Base-by-base conservation (phyloP, 768 basidiomycete species). In the Pisolithus orientalis region DNA sequence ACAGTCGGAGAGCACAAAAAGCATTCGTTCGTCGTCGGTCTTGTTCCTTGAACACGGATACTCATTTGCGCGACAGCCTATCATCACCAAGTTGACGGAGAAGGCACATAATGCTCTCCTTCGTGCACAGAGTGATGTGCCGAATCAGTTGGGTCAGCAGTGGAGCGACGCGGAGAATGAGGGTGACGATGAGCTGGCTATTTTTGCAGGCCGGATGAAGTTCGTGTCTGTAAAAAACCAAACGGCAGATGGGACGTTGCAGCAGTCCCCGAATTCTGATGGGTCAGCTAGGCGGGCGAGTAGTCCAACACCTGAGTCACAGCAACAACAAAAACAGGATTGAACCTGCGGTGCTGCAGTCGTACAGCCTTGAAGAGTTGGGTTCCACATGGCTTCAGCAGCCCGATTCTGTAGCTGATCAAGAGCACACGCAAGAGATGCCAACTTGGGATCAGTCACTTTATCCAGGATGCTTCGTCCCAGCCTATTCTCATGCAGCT, bases 181-280 rank as follows among this genome's bases (percentile, higher is more conserved):
- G 10, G 72, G 68, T 1, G 83, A 62, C n/a, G 85, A 88, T 53
- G 86, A 85, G 54, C 70, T 89, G 4, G 72, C 79, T 0, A 84
- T 88, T 42, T 83, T 87, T 59, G 80, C 84, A 0, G 87, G 86
- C 5, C 78, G 80, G 53, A 84, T 80, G 0, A 74, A 80, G 8
- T 79, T 88, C 38, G 77, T 87, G 11, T 78, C 80, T 2, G 68
- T 72, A 7, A 74, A 75, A 57, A 68, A 66, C 62, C 50, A 66
- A 25, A 63, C 67, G 25, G 62, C 55, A 31, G 62, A 63, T 24
- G 50, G 53, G 28, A 16, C 39, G 1, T 39, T 17, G 27, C 11
- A 31, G 38, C 5, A 6, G 13, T 49, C 50, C 52, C 5, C 48
- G 52, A n/a, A 56, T 53, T 27, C 32, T 37, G 28, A 4, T 14